Evolutionary conservation across 2,329 filamentous ascomycete genomes (phyloP).

Genomic region (Coniochaeta sp.): DNA sequence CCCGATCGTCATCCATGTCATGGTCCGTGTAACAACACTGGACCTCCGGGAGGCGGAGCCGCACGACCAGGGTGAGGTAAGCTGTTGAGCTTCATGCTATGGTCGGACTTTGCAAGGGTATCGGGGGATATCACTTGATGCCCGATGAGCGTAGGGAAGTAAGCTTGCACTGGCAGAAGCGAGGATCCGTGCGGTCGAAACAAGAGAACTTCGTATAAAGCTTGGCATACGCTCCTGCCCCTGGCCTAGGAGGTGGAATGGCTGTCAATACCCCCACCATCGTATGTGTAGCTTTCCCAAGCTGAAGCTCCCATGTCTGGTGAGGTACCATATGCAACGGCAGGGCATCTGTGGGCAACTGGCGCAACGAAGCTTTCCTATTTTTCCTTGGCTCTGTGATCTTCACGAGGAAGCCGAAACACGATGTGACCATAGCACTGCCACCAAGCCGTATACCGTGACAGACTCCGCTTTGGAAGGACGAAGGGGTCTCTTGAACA

Average conservation of each 20-base stretch:
- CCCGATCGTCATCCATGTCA: neutral
- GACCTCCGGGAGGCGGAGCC: neutral
- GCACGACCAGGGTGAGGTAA: neutral
- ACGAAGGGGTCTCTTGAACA: too few relatives aligned
- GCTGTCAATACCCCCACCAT: too few relatives aligned
- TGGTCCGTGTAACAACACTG: neutral
- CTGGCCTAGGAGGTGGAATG: neutral
- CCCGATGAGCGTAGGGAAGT: neutral
- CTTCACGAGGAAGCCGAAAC: neutral
- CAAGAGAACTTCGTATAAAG: neutral
- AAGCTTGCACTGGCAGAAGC: neutral
- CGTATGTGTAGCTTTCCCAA: neutral
- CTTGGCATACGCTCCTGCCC: neutral
- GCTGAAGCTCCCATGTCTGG: neutral
- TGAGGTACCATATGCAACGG: neutral
- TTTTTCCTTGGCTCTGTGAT: neutral
- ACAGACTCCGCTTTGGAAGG: too few relatives aligned
- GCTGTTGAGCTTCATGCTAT: neutral
- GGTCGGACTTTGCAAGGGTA: neutral
- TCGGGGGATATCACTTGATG: neutral
- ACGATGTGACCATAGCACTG: neutral
- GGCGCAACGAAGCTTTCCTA: neutral
- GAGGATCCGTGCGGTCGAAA: neutral
- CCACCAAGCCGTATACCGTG: neutral
- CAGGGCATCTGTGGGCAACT: neutral